These are phyloP conservation scores for Phialocephala sp. DNA, from an alignment of 2,329 filamentous ascomycete species.

Conservation along the genomic window DNA sequence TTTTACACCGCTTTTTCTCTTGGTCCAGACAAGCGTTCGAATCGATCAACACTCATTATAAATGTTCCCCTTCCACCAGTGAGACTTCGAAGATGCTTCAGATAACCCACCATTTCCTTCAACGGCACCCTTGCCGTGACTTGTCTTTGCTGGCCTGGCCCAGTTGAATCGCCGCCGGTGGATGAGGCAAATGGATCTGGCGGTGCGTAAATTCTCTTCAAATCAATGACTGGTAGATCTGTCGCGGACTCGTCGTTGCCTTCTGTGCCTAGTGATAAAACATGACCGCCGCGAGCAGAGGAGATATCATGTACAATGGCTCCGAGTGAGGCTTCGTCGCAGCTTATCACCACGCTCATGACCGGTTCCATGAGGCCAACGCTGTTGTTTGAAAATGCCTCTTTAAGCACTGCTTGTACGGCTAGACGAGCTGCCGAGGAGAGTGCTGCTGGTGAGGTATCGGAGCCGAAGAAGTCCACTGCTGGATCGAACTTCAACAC, in stretches of 20 bases:
- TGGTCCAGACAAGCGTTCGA: conserved; percentile 68
- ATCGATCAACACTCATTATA: conserved; percentile 75
- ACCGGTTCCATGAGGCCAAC: conserved; percentile 88
- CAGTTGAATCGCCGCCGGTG: conserved; percentile 54
- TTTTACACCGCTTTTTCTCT: conserved; percentile 49
- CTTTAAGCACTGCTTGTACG: conserved; percentile 71
- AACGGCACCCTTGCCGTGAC: conserved; percentile 89
- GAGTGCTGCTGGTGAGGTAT: conserved; percentile 69
- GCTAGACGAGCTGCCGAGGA: conserved; percentile 72
- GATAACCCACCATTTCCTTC: conserved; percentile 95
- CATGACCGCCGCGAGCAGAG: conserved; percentile 73
- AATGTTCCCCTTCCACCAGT: conserved; percentile 84
- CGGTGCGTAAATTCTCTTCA: conserved; percentile 81
- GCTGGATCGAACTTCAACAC: conserved; percentile 70
- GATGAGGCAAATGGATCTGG: conserved; percentile 77
- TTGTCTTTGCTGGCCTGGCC: conserved; percentile 56
- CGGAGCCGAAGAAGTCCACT: conserved; percentile 68
- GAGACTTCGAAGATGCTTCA: conserved; percentile 85
- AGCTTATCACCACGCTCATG: conserved; percentile 86
- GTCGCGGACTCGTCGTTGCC: conserved; percentile 29
- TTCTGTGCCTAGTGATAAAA: conserved; percentile 68
- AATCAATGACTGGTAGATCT: conserved; percentile 60
- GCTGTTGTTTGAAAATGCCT: conserved; percentile 58
- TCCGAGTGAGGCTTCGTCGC: conserved; percentile 82
- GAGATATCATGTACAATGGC: conserved; percentile 83